phyloP scores from a whole-genome alignment of 441 rosid species.

The California macrophylla region DNA sequence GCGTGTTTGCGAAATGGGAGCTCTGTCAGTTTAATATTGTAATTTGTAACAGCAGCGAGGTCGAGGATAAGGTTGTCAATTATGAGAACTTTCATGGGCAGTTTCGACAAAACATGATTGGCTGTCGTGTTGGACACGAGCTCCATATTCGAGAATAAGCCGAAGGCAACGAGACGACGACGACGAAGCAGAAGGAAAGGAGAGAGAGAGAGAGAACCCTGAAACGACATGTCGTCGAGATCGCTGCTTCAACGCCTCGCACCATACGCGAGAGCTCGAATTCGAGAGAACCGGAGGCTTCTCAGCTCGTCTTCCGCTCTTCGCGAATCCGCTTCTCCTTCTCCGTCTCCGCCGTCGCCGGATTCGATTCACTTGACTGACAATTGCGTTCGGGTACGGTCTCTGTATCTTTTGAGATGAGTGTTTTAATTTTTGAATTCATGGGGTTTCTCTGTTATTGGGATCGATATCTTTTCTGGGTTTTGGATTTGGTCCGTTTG shows the following conservation, averaged over 20 bases:
- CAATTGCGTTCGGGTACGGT: background rate
- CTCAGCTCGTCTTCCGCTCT: conserved; percentile 2
- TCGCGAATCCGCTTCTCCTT: background rate
- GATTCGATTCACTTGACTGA: background rate
- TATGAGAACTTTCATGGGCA: background rate
- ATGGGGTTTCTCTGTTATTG: background rate
- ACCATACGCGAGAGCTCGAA: conserved; percentile 2
- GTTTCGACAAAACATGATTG: background rate
- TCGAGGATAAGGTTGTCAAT: background rate
- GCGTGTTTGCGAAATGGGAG: background rate
- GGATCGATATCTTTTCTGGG: background rate
- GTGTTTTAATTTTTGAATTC: background rate
- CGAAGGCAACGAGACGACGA: background rate
- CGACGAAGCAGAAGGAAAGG: background rate
- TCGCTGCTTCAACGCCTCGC: conserved; percentile 4
- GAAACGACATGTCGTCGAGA: background rate
- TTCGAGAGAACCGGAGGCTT: conserved; percentile 2
- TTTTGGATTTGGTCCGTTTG: conserved; percentile 3
- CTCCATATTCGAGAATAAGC: background rate
- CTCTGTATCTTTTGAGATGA: background rate
- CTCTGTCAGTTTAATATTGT: background rate
- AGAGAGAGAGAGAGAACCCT: background rate
- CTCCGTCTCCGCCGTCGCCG: background rate
- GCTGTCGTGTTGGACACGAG: conserved; percentile 1
- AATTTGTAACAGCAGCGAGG: background rate